A percentile compares a stretch with the other conserved stretches of the same genome.
These are phyloP conservation scores for Grosmannia serpens DNA, from an alignment of 2,329 filamentous ascomycete species.

Conservation along the genomic window DNA sequence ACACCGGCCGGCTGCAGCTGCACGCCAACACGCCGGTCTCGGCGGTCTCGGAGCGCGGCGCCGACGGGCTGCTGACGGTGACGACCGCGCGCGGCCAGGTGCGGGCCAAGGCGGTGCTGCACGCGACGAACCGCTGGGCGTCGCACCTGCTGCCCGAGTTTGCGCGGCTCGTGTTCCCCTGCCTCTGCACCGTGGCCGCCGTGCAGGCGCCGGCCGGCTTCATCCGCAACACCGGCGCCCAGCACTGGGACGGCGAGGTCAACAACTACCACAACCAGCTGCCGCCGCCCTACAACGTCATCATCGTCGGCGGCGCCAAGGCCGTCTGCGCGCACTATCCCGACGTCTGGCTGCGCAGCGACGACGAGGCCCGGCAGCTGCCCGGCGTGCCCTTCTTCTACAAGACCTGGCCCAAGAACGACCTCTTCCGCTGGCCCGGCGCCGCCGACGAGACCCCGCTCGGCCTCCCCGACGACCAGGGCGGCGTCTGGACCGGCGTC, in stretches of 20 bases:
- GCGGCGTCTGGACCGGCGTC: conserved; percentile 3
- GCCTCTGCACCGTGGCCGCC: conserved; percentile 55
- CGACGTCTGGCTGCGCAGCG: neutral
- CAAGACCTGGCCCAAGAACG: neutral
- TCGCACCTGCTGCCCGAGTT: conserved; percentile 61
- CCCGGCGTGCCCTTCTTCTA: conserved; percentile 1
- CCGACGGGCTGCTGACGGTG: conserved; percentile 47
- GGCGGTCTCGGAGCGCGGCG: conserved; percentile 18
- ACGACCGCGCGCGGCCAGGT: conserved; percentile 60
- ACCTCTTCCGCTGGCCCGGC: neutral
- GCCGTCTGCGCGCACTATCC: conserved; percentile 1
- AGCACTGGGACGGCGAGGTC: conserved; percentile 2
- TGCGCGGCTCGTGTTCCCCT: conserved; percentile 58
- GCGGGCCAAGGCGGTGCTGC: conserved; percentile 49
- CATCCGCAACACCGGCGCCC: conserved; percentile 1
- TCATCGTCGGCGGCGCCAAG: conserved; percentile 4
- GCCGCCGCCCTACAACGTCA: conserved; percentile 2
- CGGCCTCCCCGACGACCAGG: neutral
- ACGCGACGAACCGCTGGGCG: conserved; percentile 77
- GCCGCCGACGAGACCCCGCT: neutral
- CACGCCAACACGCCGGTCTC: conserved; percentile 62
- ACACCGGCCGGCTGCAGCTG: conserved; percentile 40
- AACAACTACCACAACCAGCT: conserved; percentile 6
- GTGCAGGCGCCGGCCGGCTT: conserved; percentile 8
- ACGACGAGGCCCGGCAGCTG: neutral